Percentiles rank a stretch among this genome's conserved stretches.
These are phyloP conservation scores for Melastoma malabathricum DNA, from an alignment of 345 rosid genomes.

Conservation along the genomic window DNA sequence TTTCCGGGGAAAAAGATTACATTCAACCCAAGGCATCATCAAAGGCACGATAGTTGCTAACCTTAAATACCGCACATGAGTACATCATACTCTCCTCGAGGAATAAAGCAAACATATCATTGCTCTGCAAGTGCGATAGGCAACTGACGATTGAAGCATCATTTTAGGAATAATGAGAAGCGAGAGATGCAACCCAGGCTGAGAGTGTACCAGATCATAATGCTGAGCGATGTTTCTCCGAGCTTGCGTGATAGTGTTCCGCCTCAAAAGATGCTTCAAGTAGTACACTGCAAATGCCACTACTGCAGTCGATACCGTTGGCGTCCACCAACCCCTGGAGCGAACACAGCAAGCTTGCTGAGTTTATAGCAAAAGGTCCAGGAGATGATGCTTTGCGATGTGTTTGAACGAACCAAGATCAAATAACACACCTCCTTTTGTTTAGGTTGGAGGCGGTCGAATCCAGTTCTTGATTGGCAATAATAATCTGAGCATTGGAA, in stretches of 20 bases:
- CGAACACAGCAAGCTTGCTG: neutral
- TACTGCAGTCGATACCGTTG: slow-evolving; percentile 56
- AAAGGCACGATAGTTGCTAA: slow-evolving; percentile 4
- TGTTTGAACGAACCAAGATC: neutral
- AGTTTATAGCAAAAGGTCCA: neutral
- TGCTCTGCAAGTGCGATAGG: slow-evolving; percentile 37
- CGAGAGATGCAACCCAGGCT: neutral
- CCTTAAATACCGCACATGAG: slow-evolving; percentile 81
- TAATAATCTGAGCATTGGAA: slow-evolving; percentile 38
- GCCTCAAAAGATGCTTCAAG: slow-evolving; percentile 57
- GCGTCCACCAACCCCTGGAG: slow-evolving; percentile 96
- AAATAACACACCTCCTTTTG: slow-evolving; percentile 43
- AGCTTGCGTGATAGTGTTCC: slow-evolving; percentile 80
- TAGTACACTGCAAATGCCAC: slow-evolving; percentile 70
- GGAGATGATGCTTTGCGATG: too few relatives aligned
- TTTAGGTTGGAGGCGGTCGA: slow-evolving; percentile 25
- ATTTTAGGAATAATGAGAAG: neutral
- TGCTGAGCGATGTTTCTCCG: slow-evolving; percentile 82
- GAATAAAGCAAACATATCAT: slow-evolving; percentile 63
- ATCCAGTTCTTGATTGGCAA: slow-evolving; percentile 47
- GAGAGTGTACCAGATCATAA: slow-evolving; percentile 61
- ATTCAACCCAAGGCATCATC: neutral
- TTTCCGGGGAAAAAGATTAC: neutral
- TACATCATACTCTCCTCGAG: slow-evolving; percentile 86
- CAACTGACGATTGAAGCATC: neutral